phyloP scores from a whole-genome alignment of 1,139 yeast genomes.

The Blastobotrys malaysiensis region DNA sequence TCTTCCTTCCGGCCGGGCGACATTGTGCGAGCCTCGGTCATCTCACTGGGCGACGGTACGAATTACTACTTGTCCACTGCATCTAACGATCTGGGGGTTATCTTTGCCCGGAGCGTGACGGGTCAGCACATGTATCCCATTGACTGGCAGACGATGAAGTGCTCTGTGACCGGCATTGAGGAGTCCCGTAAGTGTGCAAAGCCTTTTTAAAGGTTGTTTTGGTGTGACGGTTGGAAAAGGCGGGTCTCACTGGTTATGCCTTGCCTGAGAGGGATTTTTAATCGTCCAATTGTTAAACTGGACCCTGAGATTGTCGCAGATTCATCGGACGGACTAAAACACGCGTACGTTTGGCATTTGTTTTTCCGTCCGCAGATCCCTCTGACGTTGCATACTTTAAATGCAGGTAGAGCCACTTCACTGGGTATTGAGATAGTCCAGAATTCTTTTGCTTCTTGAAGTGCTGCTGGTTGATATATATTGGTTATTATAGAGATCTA shows the following conservation, averaged over 20 bases:
- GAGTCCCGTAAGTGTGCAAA: conserved; percentile 91
- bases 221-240: too few relatives aligned
- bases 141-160: conserved; percentile 95
- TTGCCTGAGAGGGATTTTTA: too few relatives aligned
- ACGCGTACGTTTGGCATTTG: not conserved
- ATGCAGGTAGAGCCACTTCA: not conserved
- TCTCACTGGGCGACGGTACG: conserved; percentile 90
- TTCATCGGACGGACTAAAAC: not conserved
- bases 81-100: conserved; percentile 85
- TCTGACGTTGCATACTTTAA: not conserved
- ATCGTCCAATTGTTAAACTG: too few relatives aligned
- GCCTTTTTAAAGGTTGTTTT: conserved; percentile 67
- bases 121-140: conserved; percentile 84
- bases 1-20: conserved; percentile 91
- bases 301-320: not conserved
- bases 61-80: conserved; percentile 89
- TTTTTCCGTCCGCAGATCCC: not conserved
- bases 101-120: conserved; percentile 65
- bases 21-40: conserved; percentile 65
- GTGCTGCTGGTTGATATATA: not conserved
- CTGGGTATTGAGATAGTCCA: not conserved
- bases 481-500: not conserved
- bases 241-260: too few relatives aligned
- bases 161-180: conserved; percentile 62
- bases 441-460: too few relatives aligned